A percentile compares a stretch with the other conserved stretches of the same genome.
phyloP scores from a whole-genome alignment of 257 asterid species.

The Primulina huaijiensis region DNA sequence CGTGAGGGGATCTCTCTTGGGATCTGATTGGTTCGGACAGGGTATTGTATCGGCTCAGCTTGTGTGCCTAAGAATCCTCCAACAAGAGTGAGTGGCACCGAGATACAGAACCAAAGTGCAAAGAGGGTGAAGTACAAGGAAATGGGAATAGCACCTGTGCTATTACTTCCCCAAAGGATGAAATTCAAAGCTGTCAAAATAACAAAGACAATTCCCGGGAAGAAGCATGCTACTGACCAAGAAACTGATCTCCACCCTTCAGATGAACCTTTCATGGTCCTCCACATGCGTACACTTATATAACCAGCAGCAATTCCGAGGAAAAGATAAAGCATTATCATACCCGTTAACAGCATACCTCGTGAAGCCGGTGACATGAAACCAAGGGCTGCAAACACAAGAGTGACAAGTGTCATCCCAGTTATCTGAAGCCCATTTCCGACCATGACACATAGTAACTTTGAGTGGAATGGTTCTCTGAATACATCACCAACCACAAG shows the following conservation, averaged over 20 bases:
- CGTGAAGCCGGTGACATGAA: conserved; percentile 92
- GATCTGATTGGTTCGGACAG: conserved; percentile 77
- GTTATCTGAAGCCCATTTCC: conserved; percentile 80
- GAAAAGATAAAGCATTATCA: conserved; percentile 79
- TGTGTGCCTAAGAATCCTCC: conserved; percentile 71
- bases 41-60: conserved; percentile 63
- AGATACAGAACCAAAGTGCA: conserved; percentile 80
- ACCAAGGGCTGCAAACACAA: conserved; percentile 75
- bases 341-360: conserved; percentile 80
- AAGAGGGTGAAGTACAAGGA: conserved; percentile 62
- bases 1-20: conserved; percentile 83
- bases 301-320: conserved; percentile 79
- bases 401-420: conserved; percentile 75
- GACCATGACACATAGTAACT: conserved; percentile 69
- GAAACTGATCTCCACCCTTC: conserved; percentile 79
- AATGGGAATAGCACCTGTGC: conserved; percentile 82
- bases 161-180: conserved; percentile 84
- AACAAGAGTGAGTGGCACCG: conserved; percentile 79
- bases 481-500: conserved; percentile 89
- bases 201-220: conserved; percentile 75
- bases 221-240: conserved; percentile 77
- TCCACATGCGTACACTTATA: conserved; percentile 64
- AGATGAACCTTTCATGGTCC: conserved; percentile 55
- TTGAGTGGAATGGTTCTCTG: conserved; percentile 70
- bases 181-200: conserved; percentile 65